Evolutionary conservation across 768 basidiomycete species (phyloP).

Genomic region (Psilocybe azurescens): DNA sequence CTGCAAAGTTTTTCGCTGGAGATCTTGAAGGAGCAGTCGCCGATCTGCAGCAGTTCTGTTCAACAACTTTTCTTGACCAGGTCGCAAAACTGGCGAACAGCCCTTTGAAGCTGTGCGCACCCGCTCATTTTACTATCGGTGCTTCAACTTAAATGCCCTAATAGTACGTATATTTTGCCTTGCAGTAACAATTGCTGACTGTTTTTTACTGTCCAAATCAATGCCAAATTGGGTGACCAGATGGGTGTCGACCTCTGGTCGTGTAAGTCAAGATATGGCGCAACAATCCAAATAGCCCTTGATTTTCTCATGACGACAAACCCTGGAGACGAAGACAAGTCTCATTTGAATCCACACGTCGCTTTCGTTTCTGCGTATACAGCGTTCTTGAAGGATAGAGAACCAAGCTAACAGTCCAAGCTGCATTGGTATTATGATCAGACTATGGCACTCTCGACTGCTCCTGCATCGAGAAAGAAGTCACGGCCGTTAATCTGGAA

Average conservation of each 20-base stretch:
- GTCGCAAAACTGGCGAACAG: constrained; percentile 59
- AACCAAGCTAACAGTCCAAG: constrained; percentile 36
- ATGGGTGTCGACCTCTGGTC: constrained; percentile 55
- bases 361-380: constrained; percentile 57
- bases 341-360: constrained; percentile 52
- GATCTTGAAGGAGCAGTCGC: constrained; percentile 44
- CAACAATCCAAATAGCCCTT: constrained; percentile 57
- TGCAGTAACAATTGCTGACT: neutral
- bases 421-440: constrained; percentile 58
- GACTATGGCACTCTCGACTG: constrained; percentile 40
- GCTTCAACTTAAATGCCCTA: constrained; percentile 63
- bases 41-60: constrained; percentile 47
- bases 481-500: constrained; percentile 17
- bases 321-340: constrained; percentile 45
- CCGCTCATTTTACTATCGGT: constrained; percentile 60
- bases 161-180: constrained; percentile 41
- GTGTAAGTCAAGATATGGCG: constrained; percentile 48
- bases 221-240: constrained; percentile 59
- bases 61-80: constrained; percentile 47
- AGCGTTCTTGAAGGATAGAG: constrained; percentile 42
- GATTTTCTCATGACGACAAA: constrained; percentile 49
- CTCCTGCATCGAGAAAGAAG: constrained; percentile 36
- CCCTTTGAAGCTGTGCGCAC: constrained; percentile 62
- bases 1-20: constrained; percentile 44
- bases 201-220: constrained; percentile 37